Evolutionary conservation across 176 grass and related monocot genomes (phyloP).

Genomic region (Carex cristatella): DNA sequence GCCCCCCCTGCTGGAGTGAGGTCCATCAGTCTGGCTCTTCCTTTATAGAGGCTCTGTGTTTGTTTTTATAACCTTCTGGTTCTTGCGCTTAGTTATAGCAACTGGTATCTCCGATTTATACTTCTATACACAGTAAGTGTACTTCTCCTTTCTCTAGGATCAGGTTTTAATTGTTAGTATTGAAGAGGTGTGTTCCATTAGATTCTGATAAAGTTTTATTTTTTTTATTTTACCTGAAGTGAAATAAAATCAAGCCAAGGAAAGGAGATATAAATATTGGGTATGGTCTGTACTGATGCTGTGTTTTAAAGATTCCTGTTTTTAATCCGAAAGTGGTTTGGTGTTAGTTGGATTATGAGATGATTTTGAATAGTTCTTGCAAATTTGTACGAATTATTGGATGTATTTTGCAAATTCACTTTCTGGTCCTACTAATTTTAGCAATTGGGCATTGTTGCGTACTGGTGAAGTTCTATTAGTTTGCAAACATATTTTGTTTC

Average conservation of each 20-base stretch:
- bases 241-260: background rate
- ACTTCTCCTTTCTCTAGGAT: background rate
- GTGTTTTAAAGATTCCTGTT: background rate
- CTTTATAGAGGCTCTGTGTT: constrained; percentile 21
- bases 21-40: constrained; percentile 24
- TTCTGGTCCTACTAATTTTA: too few species aligned
- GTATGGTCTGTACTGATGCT: background rate
- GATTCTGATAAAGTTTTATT: background rate
- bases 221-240: background rate
- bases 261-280: background rate
- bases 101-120: constrained; percentile 2
- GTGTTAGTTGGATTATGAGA: background rate
- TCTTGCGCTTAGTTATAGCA: constrained; percentile 12
- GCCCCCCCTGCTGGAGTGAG: constrained; percentile 22
- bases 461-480: background rate
- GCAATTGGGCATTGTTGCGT: background rate
- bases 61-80: constrained; percentile 18
- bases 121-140: constrained; percentile 39
- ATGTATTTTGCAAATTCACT: too few species aligned
- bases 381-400: background rate
- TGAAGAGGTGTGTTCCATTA: background rate
- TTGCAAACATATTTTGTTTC: background rate
- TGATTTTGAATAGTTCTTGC: background rate
- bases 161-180: background rate
- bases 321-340: background rate